A percentile compares a stretch with the other conserved stretches of the same genome.
phyloP scores from a whole-genome alignment of 2,329 filamentous ascomycete genomes.

The Penicillium sp. region DNA sequence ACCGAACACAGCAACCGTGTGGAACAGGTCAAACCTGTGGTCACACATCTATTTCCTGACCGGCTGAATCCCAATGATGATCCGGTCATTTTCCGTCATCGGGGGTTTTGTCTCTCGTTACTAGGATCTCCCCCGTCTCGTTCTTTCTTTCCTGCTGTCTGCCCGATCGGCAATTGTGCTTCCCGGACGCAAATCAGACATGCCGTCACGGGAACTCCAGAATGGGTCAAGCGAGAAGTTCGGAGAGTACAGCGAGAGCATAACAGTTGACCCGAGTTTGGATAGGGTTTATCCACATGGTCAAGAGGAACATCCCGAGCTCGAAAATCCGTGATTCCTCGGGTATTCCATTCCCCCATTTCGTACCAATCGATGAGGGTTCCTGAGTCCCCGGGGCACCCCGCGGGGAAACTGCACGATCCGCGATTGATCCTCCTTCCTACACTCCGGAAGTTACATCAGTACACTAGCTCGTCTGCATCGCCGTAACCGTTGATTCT shows the following conservation, averaged over 20 bases:
- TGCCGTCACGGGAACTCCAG: conserved; percentile 16
- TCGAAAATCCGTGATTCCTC: conserved; percentile 12
- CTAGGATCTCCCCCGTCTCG: conserved; percentile 7
- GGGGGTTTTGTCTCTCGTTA: not conserved
- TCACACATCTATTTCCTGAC: not conserved
- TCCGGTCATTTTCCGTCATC: not conserved
- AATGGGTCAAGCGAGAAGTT: conserved; percentile 14
- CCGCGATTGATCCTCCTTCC: conserved; percentile 18
- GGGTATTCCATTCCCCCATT: conserved; percentile 7
- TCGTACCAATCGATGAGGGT: conserved; percentile 2
- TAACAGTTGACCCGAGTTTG: not conserved
- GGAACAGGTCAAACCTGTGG: no score
- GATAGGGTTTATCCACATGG: conserved; percentile 3
- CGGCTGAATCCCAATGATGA: not conserved
- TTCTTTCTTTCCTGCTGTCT: not conserved
- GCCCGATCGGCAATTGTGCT: conserved; percentile 20
- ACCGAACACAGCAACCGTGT: no score
- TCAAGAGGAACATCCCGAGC: not conserved
- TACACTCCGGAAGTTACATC: conserved; percentile 18
- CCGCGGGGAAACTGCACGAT: conserved; percentile 25
- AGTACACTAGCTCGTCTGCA: not conserved
- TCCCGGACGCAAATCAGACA: conserved; percentile 11
- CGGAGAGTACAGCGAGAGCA: conserved; percentile 8
- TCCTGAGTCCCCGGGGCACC: conserved; percentile 22
- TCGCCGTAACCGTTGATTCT: not conserved